Evolutionary conservation across 306 rosid species (phyloP), one percentile per base, ranked within the genome.

Genomic region (Citrullus amarus): DNA sequence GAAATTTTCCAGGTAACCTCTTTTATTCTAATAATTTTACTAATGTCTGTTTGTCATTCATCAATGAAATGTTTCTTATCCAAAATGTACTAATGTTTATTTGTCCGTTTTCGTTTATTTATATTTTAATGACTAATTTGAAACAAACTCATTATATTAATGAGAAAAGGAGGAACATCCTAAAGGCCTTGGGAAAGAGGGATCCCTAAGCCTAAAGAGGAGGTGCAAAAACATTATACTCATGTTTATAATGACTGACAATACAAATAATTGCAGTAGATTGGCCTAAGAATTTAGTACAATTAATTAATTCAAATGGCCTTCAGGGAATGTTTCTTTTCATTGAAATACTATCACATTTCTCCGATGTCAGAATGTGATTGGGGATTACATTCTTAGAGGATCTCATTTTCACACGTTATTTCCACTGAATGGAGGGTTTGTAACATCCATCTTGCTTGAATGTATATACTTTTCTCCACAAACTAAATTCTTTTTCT

Each of bases 1-100:
- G 97, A 93, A 50, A 81, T 88, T 82, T 93, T 93, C 50, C 93
- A 87, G 84, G 98, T 90, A 89, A 81, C 62, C 74, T 36, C 77
- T 58, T 77, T 54, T 48, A 30, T 70, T 62, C 17, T 25, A 48
- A 51, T 51, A 30, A 73, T 5, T n/a, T 17, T 70, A 13, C 39
- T 32, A 73, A 34, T 3, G 1, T 59, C 25, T 11, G 65, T 59
- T 59, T 59, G 65, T 25, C 28, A 25, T 25, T 25, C 28, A 25
- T 25, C 28, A 25, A 25, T 25, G 28, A 25, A 25, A 25, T 25
- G 28, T 25, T 25, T 25, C 28, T 25, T 25, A 25, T 25, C 28
- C 28, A 25, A 25, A 25, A 25, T 0, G 28, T 70, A 13, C 39
- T 32, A 73, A 34, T 3, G 1, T 59, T 59, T 11, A 36, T 59